phyloP scores from a whole-genome alignment of 805 yeast genomes.

The Nematodospora valgi region DNA sequence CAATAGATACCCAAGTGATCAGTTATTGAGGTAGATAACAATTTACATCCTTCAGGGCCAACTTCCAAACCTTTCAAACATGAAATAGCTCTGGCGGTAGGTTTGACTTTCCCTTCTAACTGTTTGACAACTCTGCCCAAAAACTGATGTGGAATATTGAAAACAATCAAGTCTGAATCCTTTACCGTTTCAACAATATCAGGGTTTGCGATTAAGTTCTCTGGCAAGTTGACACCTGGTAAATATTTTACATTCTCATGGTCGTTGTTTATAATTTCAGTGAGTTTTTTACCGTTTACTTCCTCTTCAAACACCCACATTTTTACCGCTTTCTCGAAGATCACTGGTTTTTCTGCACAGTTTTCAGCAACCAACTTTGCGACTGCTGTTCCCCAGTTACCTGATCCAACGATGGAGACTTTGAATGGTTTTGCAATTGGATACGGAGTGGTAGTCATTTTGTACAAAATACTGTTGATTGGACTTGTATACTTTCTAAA shows the following conservation, averaged over 20 bases:
- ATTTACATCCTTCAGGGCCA: conserved; percentile 75
- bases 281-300: conserved; percentile 72
- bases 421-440: conserved; percentile 33
- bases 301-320: conserved; percentile 98
- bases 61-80: conserved; percentile 96
- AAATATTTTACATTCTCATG: conserved; percentile 95
- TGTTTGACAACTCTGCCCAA: conserved; percentile 72
- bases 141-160: conserved; percentile 98
- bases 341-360: conserved; percentile 62
- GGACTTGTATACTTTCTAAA: no score
- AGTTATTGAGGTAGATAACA: conserved; percentile 75
- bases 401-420: conserved; percentile 82
- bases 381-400: conserved; percentile 98
- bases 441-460: conserved; percentile 21
- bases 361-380: conserved; percentile 95
- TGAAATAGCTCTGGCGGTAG: conserved; percentile 80
- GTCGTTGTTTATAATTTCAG: conserved; percentile 83
- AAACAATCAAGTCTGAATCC: conserved; percentile 82
- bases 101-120: conserved; percentile 70
- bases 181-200: conserved; percentile 70
- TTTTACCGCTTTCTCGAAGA: conserved; percentile 71
- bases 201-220: conserved; percentile 86
- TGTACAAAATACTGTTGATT: no score
- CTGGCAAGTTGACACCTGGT: conserved; percentile 84
- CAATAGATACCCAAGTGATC: conserved; percentile 82